Percentiles rank a stretch among this genome's conserved stretches.
Evolutionary conservation across 139 green algal species (phyloP).

Genomic region (Picochlorum sp.): DNA sequence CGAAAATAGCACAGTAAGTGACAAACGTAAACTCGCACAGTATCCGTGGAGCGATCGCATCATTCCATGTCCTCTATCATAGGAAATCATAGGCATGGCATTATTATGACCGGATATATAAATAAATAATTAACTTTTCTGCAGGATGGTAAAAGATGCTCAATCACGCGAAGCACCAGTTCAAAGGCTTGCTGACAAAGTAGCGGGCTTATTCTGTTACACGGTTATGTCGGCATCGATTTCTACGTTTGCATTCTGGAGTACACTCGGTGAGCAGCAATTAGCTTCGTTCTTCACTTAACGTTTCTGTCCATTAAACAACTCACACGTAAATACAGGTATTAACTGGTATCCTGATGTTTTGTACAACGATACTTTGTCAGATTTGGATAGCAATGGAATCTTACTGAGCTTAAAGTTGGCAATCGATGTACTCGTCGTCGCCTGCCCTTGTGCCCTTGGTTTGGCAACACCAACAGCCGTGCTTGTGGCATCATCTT

Average conservation of each 20-base stretch:
- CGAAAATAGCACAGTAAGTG: conserved; percentile 36
- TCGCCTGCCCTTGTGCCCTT: conserved; percentile 93
- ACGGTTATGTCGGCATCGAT: conserved; percentile 74
- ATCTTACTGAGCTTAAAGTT: conserved; percentile 67
- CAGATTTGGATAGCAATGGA: conserved; percentile 18
- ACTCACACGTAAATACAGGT: too few species aligned
- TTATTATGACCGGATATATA: too few species aligned
- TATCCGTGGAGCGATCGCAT: not conserved
- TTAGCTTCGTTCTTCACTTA: too few species aligned
- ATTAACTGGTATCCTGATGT: too few species aligned
- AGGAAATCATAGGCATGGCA: too few species aligned
- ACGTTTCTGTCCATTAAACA: too few species aligned
- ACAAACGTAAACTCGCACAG: too few species aligned
- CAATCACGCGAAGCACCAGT: conserved; percentile 75
- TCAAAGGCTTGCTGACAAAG: conserved; percentile 80
- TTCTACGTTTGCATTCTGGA: conserved; percentile 82
- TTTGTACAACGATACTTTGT: conserved; percentile 5
- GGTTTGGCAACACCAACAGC: conserved; percentile 93
- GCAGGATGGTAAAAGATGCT: conserved; percentile 59
- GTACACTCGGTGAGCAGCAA: not conserved
- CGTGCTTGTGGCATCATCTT: conserved; percentile 76
- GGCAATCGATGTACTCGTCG: conserved; percentile 86
- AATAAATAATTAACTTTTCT: too few species aligned
- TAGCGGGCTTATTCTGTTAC: conserved; percentile 85
- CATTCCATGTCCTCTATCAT: too few species aligned